Evolutionary conservation across 768 basidiomycete genomes (phyloP).

Genomic region (Cystobasidiopsis lactophilus): DNA sequence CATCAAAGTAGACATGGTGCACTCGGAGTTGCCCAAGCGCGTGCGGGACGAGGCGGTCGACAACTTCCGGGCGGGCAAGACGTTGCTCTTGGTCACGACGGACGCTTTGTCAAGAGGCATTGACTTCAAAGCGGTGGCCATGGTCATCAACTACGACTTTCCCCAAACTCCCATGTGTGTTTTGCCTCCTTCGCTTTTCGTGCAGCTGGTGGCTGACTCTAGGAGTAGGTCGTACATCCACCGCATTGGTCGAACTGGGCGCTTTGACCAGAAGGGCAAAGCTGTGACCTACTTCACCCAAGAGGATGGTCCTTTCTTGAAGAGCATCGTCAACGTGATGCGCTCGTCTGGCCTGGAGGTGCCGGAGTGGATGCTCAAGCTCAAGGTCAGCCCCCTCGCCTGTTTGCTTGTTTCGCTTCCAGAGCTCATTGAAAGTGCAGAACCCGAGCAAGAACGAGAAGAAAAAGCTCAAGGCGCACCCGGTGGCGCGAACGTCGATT

Average conservation of each 20-base stretch:
- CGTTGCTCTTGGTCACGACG: conserved; percentile 88
- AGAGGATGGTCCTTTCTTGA: conserved; percentile 74
- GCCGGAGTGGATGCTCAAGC: conserved; percentile 81
- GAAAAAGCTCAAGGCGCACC: conserved; percentile 56
- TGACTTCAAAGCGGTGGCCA: conserved; percentile 83
- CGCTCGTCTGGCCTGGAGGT: conserved; percentile 73
- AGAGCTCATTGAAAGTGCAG: too few relatives aligned
- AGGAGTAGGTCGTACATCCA: conserved; percentile 91
- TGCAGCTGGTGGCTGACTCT: conserved; percentile 64
- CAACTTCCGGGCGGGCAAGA: conserved; percentile 67
- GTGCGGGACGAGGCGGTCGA: conserved; percentile 66
- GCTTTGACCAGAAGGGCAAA: conserved; percentile 75
- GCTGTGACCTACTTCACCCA: conserved; percentile 92
- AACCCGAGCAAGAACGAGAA: conserved; percentile 79
- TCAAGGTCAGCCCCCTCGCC: too few relatives aligned
- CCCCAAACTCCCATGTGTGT: background rate
- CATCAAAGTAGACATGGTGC: conserved; percentile 61
- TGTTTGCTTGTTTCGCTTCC: too few relatives aligned
- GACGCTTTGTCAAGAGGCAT: conserved; percentile 96
- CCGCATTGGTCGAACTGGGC: conserved; percentile 85
- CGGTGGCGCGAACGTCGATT: conserved; percentile 38
- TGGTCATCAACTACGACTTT: conserved; percentile 53
- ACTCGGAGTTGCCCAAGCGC: conserved; percentile 68
- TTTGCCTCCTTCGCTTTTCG: too few relatives aligned
- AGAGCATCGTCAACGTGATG: conserved; percentile 78